Evolutionary conservation across 805 yeast genomes (phyloP).

Genomic region (Kazachstania martiniae): DNA sequence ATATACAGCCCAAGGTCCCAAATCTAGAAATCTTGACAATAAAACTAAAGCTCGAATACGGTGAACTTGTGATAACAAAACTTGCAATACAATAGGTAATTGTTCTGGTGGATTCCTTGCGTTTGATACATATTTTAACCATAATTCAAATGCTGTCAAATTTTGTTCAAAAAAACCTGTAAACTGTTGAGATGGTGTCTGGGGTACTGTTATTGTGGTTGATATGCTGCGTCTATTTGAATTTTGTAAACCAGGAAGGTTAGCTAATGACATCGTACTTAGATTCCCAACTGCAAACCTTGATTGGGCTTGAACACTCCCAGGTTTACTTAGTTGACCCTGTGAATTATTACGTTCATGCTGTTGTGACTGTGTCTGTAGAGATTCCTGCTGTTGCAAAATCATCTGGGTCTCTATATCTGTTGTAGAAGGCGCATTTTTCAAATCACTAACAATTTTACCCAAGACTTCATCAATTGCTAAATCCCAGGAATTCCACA

Average conservation of each 20-base stretch:
- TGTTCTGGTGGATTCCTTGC: constrained; percentile 88
- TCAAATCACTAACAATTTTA: constrained; percentile 42
- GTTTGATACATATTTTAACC: constrained; percentile 87
- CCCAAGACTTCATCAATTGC: constrained; percentile 90
- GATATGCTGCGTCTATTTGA: not conserved
- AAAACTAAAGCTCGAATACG: constrained; percentile 79
- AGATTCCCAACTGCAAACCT: constrained; percentile 26
- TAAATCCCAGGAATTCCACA: constrained; percentile 98
- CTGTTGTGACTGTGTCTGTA: constrained; percentile 8
- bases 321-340: no score
- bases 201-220: constrained; percentile 6
- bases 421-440: constrained; percentile 26
- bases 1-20: constrained; percentile 97
- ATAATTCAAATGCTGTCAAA: constrained; percentile 88
- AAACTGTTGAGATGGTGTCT: constrained; percentile 51
- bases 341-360: constrained; percentile 13
- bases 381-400: constrained; percentile 17
- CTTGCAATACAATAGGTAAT: constrained; percentile 87
- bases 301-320: constrained; percentile 19
- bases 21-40: constrained; percentile 74
- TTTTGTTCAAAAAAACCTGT: constrained; percentile 94
- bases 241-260: constrained; percentile 15
- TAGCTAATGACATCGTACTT: constrained; percentile 29
- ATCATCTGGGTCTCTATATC: constrained; percentile 18
- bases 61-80: constrained; percentile 86